A percentile compares a stretch with the other conserved stretches of the same genome.
Conservation (phyloP, 306 rosid genomes). For the Corylus avellana region DNA sequence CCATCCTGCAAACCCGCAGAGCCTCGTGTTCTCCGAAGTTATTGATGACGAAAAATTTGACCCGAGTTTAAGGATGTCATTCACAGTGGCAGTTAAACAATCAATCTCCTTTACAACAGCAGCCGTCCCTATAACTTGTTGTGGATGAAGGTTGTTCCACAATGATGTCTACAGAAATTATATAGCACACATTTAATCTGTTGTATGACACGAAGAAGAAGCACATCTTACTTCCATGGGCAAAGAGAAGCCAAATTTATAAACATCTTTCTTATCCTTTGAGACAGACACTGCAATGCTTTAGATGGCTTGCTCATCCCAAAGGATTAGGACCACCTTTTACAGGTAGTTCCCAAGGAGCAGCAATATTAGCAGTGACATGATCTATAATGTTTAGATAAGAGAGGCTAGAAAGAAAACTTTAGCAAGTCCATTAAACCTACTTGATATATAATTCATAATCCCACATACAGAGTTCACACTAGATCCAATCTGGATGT, state of each 20-base stretch:
- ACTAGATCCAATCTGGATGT: too few species aligned
- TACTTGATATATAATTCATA: too few species aligned
- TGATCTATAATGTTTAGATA: too few species aligned
- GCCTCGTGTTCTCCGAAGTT: slow-evolving; percentile 52
- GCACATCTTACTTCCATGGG: slow-evolving; percentile 22
- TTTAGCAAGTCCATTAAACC: too few species aligned
- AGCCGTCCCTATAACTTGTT: slow-evolving; percentile 83
- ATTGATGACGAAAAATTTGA: slow-evolving; percentile 57
- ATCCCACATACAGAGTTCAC: too few species aligned
- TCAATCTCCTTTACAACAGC: slow-evolving; percentile 78
- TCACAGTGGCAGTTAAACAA: slow-evolving; percentile 81
- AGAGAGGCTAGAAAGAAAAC: too few species aligned
- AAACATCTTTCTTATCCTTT: too few species aligned
- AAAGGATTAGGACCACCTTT: neutral
- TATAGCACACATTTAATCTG: slow-evolving; percentile 6
- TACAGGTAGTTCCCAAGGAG: too few species aligned
- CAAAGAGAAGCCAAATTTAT: slow-evolving; percentile 10
- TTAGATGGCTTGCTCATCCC: neutral
- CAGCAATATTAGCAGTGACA: too few species aligned
- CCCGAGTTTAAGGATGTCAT: slow-evolving; percentile 73
- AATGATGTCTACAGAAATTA: slow-evolving; percentile 68
- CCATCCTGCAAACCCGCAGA: slow-evolving; percentile 95
- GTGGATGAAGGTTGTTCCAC: slow-evolving; percentile 92
- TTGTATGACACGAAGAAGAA: slow-evolving; percentile 17
- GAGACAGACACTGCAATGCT: neutral